Evolutionary conservation across 129 eudicot species (phyloP).

Genomic region (Flaveria robusta): DNA sequence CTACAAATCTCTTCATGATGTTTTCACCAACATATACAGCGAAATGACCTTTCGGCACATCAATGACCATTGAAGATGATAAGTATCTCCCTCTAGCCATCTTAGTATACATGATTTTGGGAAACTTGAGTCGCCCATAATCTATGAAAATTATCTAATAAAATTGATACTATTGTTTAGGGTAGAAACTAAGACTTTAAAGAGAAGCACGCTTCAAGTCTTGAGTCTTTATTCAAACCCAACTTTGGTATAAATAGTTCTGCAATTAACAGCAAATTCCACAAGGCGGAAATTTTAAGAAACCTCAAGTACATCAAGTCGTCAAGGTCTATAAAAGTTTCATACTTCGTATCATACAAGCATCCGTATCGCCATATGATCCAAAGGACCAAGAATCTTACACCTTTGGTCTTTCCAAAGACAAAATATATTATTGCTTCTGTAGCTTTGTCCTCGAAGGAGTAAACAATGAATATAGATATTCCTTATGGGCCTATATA

Average conservation of each 20-base stretch:
- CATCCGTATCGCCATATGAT: background rate
- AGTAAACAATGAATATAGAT: too few species aligned
- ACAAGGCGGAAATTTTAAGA: background rate
- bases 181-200: background rate
- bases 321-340: background rate
- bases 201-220: background rate
- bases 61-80: background rate
- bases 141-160: background rate
- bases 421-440: background rate
- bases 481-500: too few species aligned
- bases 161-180: background rate
- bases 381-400: slow-evolving; percentile 17
- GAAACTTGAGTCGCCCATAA: background rate
- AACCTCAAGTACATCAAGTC: background rate
- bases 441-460: too few species aligned
- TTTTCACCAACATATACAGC: background rate
- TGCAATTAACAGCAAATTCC: background rate
- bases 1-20: too few species aligned
- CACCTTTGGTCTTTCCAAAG: background rate
- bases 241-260: slow-evolving; percentile 26
- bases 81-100: background rate
- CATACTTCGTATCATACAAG: background rate
- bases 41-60: background rate
- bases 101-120: background rate
- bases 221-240: slow-evolving; percentile 3